These are phyloP conservation scores for Tetrahymena borealis DNA, from an alignment of 73 alveolate species.

Conservation along the genomic window DNA sequence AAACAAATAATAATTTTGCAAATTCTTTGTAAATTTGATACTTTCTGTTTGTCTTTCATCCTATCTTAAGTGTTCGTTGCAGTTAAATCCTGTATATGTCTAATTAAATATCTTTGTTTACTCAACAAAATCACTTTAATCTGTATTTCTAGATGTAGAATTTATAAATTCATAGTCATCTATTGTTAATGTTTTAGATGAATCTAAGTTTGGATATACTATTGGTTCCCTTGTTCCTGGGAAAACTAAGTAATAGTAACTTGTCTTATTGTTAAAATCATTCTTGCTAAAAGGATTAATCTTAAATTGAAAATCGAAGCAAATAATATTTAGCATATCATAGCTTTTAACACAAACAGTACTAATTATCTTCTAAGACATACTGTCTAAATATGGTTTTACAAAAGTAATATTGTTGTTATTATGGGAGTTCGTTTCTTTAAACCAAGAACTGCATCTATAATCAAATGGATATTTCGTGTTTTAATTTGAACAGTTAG, in stretches of 20 bases:
- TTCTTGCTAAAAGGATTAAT: not conserved
- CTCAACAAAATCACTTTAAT: not conserved
- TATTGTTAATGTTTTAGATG: not conserved
- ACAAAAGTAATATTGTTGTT: not conserved
- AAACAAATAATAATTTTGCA: not conserved
- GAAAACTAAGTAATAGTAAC: not conserved
- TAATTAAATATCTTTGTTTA: not conserved
- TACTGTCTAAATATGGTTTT: not conserved
- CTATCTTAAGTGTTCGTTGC: not conserved
- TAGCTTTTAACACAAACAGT: not conserved
- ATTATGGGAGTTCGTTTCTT: not conserved
- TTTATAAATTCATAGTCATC: not conserved
- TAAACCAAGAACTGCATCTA: not conserved
- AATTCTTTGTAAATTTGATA: not conserved
- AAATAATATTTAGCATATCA: not conserved
- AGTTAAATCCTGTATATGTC: not conserved
- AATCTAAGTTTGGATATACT: not conserved
- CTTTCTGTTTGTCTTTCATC: not conserved
- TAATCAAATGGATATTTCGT: not conserved
- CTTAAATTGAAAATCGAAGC: not conserved
- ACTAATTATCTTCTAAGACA: not conserved
- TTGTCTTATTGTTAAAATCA: not conserved
- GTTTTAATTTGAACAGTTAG: not conserved
- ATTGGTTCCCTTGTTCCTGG: not conserved
- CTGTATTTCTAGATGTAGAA: not conserved